phyloP scores from a whole-genome alignment of 129 eudicot genomes.

The Ambrosia artemisiifolia region DNA sequence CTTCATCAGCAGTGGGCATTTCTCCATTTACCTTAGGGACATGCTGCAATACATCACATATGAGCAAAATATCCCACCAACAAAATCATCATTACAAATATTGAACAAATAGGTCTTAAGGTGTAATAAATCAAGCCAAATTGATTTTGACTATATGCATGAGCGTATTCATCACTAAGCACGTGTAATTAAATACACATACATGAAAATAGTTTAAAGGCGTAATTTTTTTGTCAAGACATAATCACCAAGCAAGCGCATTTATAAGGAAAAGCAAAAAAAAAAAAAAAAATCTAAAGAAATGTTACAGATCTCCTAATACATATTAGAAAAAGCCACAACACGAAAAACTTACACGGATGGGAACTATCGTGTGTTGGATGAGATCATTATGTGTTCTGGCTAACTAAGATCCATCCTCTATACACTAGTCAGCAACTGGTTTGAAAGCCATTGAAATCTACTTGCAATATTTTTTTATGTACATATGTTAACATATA shows the following conservation, averaged over 20 bases:
- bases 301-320: not conserved
- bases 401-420: no score
- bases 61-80: not conserved
- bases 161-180: not conserved
- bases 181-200: not conserved
- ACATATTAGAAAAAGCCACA: not conserved
- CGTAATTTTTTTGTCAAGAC: no score
- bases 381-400: no score
- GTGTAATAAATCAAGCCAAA: conserved; percentile 4
- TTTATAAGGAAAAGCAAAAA: conserved; percentile 2
- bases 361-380: conserved; percentile 57
- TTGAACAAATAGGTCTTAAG: not conserved
- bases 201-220: no score
- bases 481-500: no score
- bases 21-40: conserved; percentile 84
- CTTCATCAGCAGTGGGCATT: conserved; percentile 68
- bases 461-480: no score
- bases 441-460: no score
- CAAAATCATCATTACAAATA: not conserved
- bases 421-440: no score
- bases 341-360: conserved; percentile 59
- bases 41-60: conserved; percentile 55
- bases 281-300: not conserved
- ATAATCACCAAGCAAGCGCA: not conserved
- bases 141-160: not conserved